Evolutionary conservation across 2,329 filamentous ascomycete genomes (phyloP).

Genomic region (Aureobasidium vineae): DNA sequence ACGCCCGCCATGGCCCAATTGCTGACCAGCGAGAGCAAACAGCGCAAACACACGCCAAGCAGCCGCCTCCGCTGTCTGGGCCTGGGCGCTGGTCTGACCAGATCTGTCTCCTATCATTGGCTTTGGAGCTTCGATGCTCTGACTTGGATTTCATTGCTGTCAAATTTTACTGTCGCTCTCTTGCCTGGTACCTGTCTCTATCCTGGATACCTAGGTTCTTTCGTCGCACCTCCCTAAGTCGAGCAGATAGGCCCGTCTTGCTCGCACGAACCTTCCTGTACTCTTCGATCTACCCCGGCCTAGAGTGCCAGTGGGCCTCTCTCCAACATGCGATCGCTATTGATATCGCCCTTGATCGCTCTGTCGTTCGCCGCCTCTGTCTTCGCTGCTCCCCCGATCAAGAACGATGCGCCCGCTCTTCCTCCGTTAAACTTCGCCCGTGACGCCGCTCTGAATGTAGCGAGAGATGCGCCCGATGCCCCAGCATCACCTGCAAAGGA

Average conservation of each 20-base stretch:
- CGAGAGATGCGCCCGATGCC: slow-evolving; percentile 29
- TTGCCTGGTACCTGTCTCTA: background rate
- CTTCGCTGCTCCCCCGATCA: slow-evolving; percentile 28
- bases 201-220: background rate
- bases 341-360: slow-evolving; percentile 35
- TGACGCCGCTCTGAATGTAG: slow-evolving; percentile 26
- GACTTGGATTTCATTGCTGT: background rate
- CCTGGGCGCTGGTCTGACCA: background rate
- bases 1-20: background rate
- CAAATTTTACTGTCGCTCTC: background rate
- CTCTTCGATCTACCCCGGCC: background rate
- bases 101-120: slow-evolving; percentile 10
- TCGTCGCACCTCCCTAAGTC: background rate
- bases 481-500: slow-evolving; percentile 29
- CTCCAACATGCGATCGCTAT: slow-evolving; percentile 35
- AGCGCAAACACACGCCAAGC: slow-evolving; percentile 6
- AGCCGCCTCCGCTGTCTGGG: slow-evolving; percentile 2
- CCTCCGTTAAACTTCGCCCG: background rate
- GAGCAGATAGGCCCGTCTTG: background rate
- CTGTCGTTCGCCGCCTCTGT: slow-evolving; percentile 33
- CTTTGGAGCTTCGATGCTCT: slow-evolving; percentile 4
- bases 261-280: background rate
- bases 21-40: background rate
- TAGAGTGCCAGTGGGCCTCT: slow-evolving; percentile 26
- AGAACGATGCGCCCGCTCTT: slow-evolving; percentile 24